Conservation (phyloP, 2,329 filamentous ascomycete genomes). For the Alternaria tenuissima region DNA sequence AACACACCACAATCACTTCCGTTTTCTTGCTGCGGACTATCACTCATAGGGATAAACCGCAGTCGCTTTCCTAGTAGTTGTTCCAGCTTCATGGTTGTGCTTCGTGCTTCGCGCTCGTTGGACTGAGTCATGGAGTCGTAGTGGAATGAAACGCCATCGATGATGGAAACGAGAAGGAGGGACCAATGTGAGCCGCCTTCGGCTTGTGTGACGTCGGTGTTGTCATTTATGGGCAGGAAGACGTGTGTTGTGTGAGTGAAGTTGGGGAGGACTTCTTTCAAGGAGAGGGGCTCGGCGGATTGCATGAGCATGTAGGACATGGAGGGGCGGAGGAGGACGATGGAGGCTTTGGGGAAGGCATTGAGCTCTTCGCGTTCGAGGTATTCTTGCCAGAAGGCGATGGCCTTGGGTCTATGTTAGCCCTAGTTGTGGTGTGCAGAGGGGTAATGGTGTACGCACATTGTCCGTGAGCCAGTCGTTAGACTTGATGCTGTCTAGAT, state of each 20-base stretch:
- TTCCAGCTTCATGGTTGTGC: slow-evolving; percentile 73
- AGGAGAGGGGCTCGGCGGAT: slow-evolving; percentile 64
- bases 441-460: slow-evolving; percentile 57
- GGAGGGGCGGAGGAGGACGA: slow-evolving; percentile 87
- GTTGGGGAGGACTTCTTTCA: slow-evolving; percentile 76
- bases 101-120: slow-evolving; percentile 77
- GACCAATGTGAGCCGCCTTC: slow-evolving; percentile 97
- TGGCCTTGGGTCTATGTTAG: slow-evolving; percentile 67
- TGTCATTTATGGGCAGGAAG: slow-evolving; percentile 96
- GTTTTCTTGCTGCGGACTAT: slow-evolving; percentile 91
- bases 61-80: slow-evolving; percentile 72
- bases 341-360: slow-evolving; percentile 81
- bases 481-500: slow-evolving; percentile 82
- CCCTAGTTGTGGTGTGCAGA: background rate
- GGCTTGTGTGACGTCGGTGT: slow-evolving; percentile 77
- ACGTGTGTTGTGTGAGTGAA: slow-evolving; percentile 86
- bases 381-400: slow-evolving; percentile 97
- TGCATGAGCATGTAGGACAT: slow-evolving; percentile 94
- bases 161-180: slow-evolving; percentile 83
- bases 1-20: slow-evolving; percentile 94
- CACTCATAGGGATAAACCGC: slow-evolving; percentile 80
- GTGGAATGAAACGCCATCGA: slow-evolving; percentile 93
- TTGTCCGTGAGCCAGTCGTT: slow-evolving; percentile 97
- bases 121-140: slow-evolving; percentile 85
- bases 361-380: slow-evolving; percentile 88